phyloP scores from a whole-genome alignment of 345 rosid genomes.

The Arabidopsis suecica region DNA sequence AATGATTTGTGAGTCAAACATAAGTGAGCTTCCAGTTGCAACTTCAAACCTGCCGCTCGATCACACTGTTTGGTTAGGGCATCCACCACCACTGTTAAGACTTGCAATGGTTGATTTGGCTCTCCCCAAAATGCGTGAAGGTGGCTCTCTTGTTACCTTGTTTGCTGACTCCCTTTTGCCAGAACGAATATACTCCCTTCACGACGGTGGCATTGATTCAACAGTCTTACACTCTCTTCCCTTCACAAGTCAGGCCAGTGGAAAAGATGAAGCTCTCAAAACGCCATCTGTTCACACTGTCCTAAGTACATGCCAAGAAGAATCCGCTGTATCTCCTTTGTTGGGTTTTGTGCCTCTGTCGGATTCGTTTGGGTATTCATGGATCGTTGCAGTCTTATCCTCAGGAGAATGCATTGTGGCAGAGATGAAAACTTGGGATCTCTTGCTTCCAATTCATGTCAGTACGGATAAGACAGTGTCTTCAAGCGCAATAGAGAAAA shows the following conservation, averaged over 20 bases:
- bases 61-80: slow-evolving; percentile 80
- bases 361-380: slow-evolving; percentile 90
- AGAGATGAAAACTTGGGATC: slow-evolving; percentile 88
- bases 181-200: slow-evolving; percentile 80
- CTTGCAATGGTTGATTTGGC: slow-evolving; percentile 94
- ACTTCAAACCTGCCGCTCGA: slow-evolving; percentile 65
- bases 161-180: slow-evolving; percentile 79
- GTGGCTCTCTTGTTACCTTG: slow-evolving; percentile 57
- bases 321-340: slow-evolving; percentile 59
- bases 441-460: slow-evolving; percentile 74
- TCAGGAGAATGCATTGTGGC: slow-evolving; percentile 77
- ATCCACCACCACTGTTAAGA: slow-evolving; percentile 88
- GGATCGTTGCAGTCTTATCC: slow-evolving; percentile 78
- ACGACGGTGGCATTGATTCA: slow-evolving; percentile 86
- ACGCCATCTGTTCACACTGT: slow-evolving; percentile 89
- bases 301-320: slow-evolving; percentile 80
- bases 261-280: slow-evolving; percentile 72
- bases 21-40: slow-evolving; percentile 55
- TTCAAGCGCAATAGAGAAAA: slow-evolving; percentile 46
- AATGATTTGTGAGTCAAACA: slow-evolving; percentile 86
- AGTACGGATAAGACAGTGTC: slow-evolving; percentile 49
- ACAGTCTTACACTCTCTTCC: slow-evolving; percentile 92
- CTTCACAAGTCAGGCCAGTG: slow-evolving; percentile 75
- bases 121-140: slow-evolving; percentile 60
- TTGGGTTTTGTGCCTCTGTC: slow-evolving; percentile 70